Percentiles rank a stretch among this genome's conserved stretches.
Conservation (phyloP, 2,329 filamentous ascomycete species). For the Botryotinia convoluta region DNA sequence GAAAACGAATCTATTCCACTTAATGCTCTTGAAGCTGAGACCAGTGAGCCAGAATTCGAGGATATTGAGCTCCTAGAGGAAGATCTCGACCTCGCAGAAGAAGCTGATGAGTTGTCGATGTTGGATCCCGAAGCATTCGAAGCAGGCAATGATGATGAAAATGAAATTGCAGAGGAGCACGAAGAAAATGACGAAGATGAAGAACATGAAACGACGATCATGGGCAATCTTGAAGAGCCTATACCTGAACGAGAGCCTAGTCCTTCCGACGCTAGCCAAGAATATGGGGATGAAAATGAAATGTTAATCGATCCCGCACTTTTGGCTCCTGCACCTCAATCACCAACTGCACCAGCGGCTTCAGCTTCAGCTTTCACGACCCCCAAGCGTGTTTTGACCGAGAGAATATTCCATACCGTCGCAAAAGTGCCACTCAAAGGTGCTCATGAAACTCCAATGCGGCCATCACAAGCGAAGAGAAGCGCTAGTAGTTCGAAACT, state of each 20-base stretch:
- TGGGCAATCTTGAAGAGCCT: not conserved
- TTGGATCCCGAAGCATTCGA: slow-evolving; percentile 43
- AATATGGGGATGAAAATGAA: slow-evolving; percentile 66
- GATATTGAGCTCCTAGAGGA: slow-evolving; percentile 51
- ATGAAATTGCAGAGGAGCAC: not conserved
- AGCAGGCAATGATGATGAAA: slow-evolving; percentile 21
- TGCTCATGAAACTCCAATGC: slow-evolving; percentile 47
- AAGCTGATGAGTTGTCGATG: slow-evolving; percentile 60
- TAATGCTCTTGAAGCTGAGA: slow-evolving; percentile 20
- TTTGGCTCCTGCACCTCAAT: slow-evolving; percentile 28
- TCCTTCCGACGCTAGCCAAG: slow-evolving; percentile 60
- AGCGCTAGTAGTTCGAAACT: slow-evolving; percentile 45
- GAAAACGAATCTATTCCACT: slow-evolving; percentile 37
- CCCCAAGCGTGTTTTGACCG: slow-evolving; percentile 32
- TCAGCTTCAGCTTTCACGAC: slow-evolving; percentile 27
- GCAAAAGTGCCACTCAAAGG: slow-evolving; percentile 76
- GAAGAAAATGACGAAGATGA: not conserved
- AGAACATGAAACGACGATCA: slow-evolving; percentile 9
- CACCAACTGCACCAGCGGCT: slow-evolving; percentile 11
- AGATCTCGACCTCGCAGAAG: slow-evolving; percentile 55
- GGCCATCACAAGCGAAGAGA: slow-evolving; percentile 40
- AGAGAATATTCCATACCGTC: slow-evolving; percentile 63
- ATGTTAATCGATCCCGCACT: slow-evolving; percentile 54
- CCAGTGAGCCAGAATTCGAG: slow-evolving; percentile 43
- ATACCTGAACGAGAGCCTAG: slow-evolving; percentile 43